Conservation (phyloP, 352 stramenopile species). For the Phytophthora ohioensis region DNA sequence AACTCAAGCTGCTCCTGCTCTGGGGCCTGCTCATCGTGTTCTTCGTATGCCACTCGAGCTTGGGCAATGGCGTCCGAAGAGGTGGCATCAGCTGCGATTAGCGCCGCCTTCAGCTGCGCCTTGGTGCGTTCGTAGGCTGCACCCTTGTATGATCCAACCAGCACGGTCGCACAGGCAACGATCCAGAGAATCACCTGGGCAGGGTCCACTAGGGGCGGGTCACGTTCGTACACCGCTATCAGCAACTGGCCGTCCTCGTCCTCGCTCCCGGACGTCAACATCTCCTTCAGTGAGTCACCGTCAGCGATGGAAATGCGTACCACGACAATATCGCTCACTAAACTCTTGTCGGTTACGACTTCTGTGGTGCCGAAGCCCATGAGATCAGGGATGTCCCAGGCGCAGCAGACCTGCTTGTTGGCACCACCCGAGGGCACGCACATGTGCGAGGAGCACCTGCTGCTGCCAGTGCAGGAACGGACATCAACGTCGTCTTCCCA, state of each 20-base stretch:
- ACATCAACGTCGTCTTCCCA: slow-evolving; percentile 57
- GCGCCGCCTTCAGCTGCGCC: slow-evolving; percentile 59
- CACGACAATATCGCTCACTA: slow-evolving; percentile 69
- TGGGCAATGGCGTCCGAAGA: slow-evolving; percentile 62
- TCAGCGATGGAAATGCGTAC: slow-evolving; percentile 75
- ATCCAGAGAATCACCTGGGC: slow-evolving; percentile 81
- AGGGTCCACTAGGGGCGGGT: slow-evolving; percentile 64
- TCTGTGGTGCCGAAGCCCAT: slow-evolving; percentile 66
- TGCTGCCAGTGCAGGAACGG: slow-evolving; percentile 49
- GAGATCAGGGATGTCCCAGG: slow-evolving; percentile 79
- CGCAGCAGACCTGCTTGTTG: slow-evolving; percentile 73
- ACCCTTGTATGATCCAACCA: slow-evolving; percentile 79
- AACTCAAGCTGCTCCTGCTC: slow-evolving; percentile 90
- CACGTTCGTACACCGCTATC: slow-evolving; percentile 74
- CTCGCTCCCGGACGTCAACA: slow-evolving; percentile 38
- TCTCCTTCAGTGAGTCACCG: slow-evolving; percentile 59
- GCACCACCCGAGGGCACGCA: slow-evolving; percentile 67
- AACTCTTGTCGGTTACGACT: slow-evolving; percentile 41
- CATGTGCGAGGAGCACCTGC: slow-evolving; percentile 60
- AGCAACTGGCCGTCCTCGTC: slow-evolving; percentile 39
- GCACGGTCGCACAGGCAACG: slow-evolving; percentile 76
- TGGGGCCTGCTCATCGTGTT: slow-evolving; percentile 57
- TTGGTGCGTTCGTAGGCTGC: slow-evolving; percentile 72
- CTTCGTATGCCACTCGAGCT: slow-evolving; percentile 59
- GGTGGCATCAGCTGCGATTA: slow-evolving; percentile 56